phyloP scores from a whole-genome alignment of 169 alveolate genomes.

The Eimeria maxima region DNA sequence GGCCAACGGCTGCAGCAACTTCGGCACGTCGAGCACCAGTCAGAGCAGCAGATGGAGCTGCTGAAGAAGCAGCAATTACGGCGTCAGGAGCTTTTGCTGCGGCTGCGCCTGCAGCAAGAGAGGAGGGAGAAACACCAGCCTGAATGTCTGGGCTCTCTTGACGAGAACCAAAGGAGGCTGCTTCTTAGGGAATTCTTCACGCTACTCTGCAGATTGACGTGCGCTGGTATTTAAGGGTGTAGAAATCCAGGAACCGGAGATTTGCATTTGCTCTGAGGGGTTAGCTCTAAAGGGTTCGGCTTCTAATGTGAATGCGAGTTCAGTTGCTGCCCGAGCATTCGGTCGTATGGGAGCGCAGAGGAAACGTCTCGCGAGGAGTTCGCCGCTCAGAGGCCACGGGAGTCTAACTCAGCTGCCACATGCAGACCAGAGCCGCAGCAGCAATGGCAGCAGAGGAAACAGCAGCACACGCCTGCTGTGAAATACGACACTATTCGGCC shows the following conservation, averaged over 20 bases:
- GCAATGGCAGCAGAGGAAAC: not conserved
- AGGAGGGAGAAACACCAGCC: slow-evolving; percentile 68
- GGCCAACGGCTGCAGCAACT: slow-evolving; percentile 27
- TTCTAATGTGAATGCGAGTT: slow-evolving; percentile 4
- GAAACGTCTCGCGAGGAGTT: slow-evolving; percentile 5
- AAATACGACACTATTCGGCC: slow-evolving; percentile 46
- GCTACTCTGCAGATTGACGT: slow-evolving; percentile 73
- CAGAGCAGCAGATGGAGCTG: slow-evolving; percentile 7
- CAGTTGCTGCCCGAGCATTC: slow-evolving; percentile 70
- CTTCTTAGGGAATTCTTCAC: slow-evolving; percentile 71
- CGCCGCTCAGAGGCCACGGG: slow-evolving; percentile 64
- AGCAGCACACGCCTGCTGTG: not conserved
- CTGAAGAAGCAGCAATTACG: slow-evolving; percentile 33
- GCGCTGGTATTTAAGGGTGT: not conserved
- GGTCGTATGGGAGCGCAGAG: slow-evolving; percentile 18
- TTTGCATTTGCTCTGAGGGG: not conserved
- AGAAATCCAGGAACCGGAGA: not conserved
- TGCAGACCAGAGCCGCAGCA: slow-evolving; percentile 6
- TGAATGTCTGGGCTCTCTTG: slow-evolving; percentile 47
- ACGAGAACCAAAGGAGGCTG: slow-evolving; percentile 49
- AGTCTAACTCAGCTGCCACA: slow-evolving; percentile 46
- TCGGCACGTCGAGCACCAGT: not conserved
- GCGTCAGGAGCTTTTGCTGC: slow-evolving; percentile 47
- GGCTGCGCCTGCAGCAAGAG: slow-evolving; percentile 64
- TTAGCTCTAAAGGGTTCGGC: not conserved